Evolutionary conservation across 345 rosid genomes (phyloP).

Genomic region (Alliaria petiolata): DNA sequence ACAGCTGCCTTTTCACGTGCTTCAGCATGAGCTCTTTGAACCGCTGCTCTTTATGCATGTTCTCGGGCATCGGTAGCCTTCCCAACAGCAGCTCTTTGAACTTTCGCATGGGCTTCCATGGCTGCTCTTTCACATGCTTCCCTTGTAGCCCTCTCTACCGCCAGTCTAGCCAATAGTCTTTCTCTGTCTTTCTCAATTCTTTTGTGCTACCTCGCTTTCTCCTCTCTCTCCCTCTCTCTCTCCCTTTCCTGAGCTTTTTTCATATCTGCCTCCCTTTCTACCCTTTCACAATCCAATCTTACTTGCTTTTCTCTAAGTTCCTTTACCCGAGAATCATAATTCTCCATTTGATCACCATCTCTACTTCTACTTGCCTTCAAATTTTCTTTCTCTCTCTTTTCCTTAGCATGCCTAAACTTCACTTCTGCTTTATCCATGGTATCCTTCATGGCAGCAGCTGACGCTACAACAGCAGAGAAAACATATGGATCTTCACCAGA

Average conservation of each 20-base stretch:
- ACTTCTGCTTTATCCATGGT: slow-evolving; percentile 99
- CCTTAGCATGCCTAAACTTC: slow-evolving; percentile 79
- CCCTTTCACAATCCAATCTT: too few relatives aligned
- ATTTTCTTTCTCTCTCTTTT: slow-evolving; percentile 79
- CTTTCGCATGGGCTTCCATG: slow-evolving; percentile 69
- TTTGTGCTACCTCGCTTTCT: slow-evolving; percentile 43
- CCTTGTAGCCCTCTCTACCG: slow-evolving; percentile 96
- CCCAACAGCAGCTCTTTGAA: slow-evolving; percentile 85
- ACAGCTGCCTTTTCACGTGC: slow-evolving; percentile 95
- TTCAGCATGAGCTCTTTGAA: slow-evolving; percentile 92
- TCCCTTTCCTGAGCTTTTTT: slow-evolving; percentile 56
- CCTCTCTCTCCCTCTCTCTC: slow-evolving; percentile 16
- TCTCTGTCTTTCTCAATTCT: slow-evolving; percentile 72
- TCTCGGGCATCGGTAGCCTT: slow-evolving; percentile 84
- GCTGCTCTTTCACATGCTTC: slow-evolving; percentile 99
- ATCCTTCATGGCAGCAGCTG: slow-evolving; percentile 96
- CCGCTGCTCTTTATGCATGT: slow-evolving; percentile 89
- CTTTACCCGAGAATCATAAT: slow-evolving; percentile 57
- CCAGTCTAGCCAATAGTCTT: slow-evolving; percentile 69
- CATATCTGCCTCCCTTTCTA: slow-evolving; percentile 52
- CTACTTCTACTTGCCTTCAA: slow-evolving; percentile 60
- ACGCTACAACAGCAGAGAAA: slow-evolving; percentile 70
- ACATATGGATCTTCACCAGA: too few relatives aligned
- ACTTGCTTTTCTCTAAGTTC: too few relatives aligned
- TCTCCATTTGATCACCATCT: slow-evolving; percentile 56